phyloP scores from a whole-genome alignment of 1,284 basidiomycete species.

The Trichosporon faecale region DNA sequence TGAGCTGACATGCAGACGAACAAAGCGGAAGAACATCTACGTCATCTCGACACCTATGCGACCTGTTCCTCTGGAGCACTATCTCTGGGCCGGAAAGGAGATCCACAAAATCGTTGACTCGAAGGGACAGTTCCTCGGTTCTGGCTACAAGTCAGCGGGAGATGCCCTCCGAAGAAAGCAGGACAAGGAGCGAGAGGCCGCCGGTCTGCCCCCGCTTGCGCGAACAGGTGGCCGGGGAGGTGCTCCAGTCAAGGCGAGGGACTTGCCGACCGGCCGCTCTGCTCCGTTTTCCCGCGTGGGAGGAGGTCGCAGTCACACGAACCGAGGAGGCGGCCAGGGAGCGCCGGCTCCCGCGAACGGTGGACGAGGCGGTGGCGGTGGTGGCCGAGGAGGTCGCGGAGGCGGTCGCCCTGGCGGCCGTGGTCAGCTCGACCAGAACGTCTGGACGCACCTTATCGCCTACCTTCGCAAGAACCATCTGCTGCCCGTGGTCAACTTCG shows the following conservation, averaged over 20 bases:
- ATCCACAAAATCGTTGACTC: conserved; percentile 90
- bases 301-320: conserved; percentile 43
- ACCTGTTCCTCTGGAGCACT: conserved; percentile 96
- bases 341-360: conserved; percentile 29
- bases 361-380: conserved; percentile 45
- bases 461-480: conserved; percentile 80
- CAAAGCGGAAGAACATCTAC: conserved; percentile 99
- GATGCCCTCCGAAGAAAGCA: conserved; percentile 89
- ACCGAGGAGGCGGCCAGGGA: conserved; percentile 47
- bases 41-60: conserved; percentile 96
- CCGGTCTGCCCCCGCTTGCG: conserved; percentile 77
- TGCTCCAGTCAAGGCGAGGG: conserved; percentile 53
- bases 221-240: conserved; percentile 74
- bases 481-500: conserved; percentile 93
- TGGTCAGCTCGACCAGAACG: conserved; percentile 77
- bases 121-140: conserved; percentile 68
- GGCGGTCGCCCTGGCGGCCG: conserved; percentile 56
- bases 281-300: conserved; percentile 45
- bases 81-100: conserved; percentile 87
- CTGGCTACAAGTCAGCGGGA: conserved; percentile 82
- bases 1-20: conserved; percentile 62
- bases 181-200: conserved; percentile 94
- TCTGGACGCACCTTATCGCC: conserved; percentile 90
- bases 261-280: conserved; percentile 44
- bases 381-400: conserved; percentile 57